Evolutionary conservation across 116 monocot species (phyloP).

Genomic region (Papilionanthe hybrid): DNA sequence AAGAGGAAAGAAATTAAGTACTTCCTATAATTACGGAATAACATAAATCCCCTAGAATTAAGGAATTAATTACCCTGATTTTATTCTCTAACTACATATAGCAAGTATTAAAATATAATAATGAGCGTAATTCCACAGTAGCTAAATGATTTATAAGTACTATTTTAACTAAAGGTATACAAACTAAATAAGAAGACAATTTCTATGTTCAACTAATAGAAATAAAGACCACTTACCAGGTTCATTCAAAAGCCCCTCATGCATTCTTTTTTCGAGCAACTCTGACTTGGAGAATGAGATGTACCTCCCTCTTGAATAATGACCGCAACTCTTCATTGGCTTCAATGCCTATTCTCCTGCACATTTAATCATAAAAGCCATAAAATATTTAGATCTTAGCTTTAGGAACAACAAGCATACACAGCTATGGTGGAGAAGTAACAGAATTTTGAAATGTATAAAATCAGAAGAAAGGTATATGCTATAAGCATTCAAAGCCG

Average conservation of each 20-base stretch:
- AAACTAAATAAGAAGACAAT: background rate
- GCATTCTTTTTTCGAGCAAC: conserved; percentile 58
- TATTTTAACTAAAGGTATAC: background rate
- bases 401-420: background rate
- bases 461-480: background rate
- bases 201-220: background rate
- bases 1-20: too few species aligned
- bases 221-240: background rate
- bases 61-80: too few species aligned
- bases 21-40: too few species aligned
- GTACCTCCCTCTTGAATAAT: conserved; percentile 89
- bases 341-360: conserved; percentile 96
- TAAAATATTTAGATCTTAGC: background rate
- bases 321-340: conserved; percentile 91
- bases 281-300: conserved; percentile 86
- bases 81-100: too few species aligned
- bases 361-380: background rate
- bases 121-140: too few species aligned
- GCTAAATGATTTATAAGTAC: background rate
- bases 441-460: background rate
- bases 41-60: too few species aligned
- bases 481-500: background rate
- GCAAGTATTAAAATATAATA: too few species aligned
- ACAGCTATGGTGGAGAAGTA: background rate
- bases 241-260: conserved; percentile 8